Evolutionary conservation across 2,329 filamentous ascomycete species (phyloP), one percentile per base, ranked within the genome.

Genomic region (Fusarium subglutinans): DNA sequence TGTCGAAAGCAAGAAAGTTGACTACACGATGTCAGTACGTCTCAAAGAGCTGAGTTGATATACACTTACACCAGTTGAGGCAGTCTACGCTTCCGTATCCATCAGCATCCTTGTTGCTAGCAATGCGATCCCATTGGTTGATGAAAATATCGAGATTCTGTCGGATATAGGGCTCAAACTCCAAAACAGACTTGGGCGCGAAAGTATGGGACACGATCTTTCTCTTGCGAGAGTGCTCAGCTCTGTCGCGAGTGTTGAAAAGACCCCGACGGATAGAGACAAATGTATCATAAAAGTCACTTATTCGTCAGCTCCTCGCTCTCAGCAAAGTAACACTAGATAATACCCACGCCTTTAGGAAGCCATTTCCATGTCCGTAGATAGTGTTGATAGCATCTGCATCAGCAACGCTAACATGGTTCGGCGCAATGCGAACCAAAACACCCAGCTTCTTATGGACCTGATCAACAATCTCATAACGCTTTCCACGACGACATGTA

Each of bases 131-230:
- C 90, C 94, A 95, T 80, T 94, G 90, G 72, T 85, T 85, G 30
- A 93, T 90, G 65, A 97, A 93, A n/a, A 91, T 84, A 70, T 92
- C 90, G 11, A 97, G 87, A 80, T 97, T 97, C 75, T 88, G 85
- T 79, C 93, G 91, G 76, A 98, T 96, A 82, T 96, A 97, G 57
- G 94, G 93, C 85, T 98, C 95, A 80, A 97, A 97, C 80, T 97
- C 91, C 58, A 89, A 87, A 54, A 98, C 88, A 17, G 90, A 93
- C 84, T 96, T 97, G 67, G 92, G 88, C 28, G 91, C 93, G 84
- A 98, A 98, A n/a, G 94, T 97, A 82, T 97, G 94, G 5, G 93
- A 91, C 45, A 98, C 90, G 2, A 94, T 91, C 88, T 97, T 98
- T 79, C 95, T 90, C 88, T 98, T 98, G 76, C 95, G 91, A 1